Conservation (phyloP, 495 filamentous ascomycete genomes). For the Hypoxylon subgilvum region DNA sequence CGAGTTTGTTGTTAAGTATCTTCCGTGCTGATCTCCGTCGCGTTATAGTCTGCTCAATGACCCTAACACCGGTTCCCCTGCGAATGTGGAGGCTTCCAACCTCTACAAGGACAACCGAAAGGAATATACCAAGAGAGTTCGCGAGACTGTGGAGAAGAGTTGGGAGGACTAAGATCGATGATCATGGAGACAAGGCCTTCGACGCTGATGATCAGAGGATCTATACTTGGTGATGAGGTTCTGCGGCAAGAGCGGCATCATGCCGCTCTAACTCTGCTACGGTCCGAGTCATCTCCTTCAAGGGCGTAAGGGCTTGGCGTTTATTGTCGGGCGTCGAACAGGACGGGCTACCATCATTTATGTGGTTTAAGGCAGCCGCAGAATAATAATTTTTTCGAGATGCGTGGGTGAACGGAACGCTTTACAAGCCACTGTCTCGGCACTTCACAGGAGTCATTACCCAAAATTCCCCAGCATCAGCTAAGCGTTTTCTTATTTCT, state of each 20-base stretch:
- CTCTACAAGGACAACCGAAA: conserved; percentile 97
- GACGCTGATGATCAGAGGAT: too few species aligned
- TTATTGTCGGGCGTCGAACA: conserved; percentile 23
- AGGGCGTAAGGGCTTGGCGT: conserved; percentile 20
- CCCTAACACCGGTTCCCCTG: conserved; percentile 94
- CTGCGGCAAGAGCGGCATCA: conserved; percentile 3
- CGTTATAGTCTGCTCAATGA: conserved; percentile 90
- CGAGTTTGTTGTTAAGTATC: conserved; percentile 5
- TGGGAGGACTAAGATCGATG: conserved; percentile 77
- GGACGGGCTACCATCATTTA: conserved; percentile 16
- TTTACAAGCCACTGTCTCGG: too few species aligned
- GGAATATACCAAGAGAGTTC: conserved; percentile 92
- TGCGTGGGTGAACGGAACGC: too few species aligned
- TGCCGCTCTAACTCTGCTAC: neutral
- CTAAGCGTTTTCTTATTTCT: conserved; percentile 24
- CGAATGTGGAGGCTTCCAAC: conserved; percentile 97
- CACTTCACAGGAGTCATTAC: conserved; percentile 12
- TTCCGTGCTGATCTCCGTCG: conserved; percentile 15
- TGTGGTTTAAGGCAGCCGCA: neutral
- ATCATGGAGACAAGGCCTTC: neutral
- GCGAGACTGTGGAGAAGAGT: conserved; percentile 98
- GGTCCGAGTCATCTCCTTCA: conserved; percentile 14
- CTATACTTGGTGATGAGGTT: conserved; percentile 1
- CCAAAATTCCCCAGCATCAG: conserved; percentile 6
- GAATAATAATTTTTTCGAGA: neutral